Percentiles rank a stretch among this genome's conserved stretches.
phyloP scores from a whole-genome alignment of 1,139 yeast genomes.

The Geotrichum phurueaensis region DNA sequence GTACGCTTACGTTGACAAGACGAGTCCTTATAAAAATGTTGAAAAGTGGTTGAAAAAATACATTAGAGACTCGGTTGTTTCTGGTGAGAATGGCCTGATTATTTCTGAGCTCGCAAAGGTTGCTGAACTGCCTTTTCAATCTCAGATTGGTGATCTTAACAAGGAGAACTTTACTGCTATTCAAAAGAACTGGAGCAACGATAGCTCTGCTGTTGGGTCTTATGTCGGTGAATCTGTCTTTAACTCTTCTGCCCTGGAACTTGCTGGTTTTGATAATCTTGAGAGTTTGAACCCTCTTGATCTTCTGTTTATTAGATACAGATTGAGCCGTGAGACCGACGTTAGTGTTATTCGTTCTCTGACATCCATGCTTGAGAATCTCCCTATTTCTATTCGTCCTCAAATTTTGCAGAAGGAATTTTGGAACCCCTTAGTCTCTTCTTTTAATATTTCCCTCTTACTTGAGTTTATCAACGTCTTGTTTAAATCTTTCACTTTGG shows the following conservation, averaged over 20 bases:
- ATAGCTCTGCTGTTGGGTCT: neutral
- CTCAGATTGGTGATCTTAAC: neutral
- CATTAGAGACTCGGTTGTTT: slow-evolving; percentile 33
- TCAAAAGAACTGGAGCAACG: slow-evolving; percentile 6
- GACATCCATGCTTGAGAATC: neutral
- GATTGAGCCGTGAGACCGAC: slow-evolving; percentile 8
- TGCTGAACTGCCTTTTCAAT: slow-evolving; percentile 6
- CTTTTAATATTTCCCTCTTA: neutral
- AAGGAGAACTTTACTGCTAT: neutral
- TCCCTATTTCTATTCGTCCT: neutral
- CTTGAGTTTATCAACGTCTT: neutral
- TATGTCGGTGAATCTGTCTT: neutral
- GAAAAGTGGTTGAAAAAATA: slow-evolving; percentile 47
- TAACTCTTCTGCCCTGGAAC: neutral
- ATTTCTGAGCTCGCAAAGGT: slow-evolving; percentile 6
- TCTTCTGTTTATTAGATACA: slow-evolving; percentile 4
- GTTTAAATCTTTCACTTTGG: neutral
- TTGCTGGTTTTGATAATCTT: neutral
- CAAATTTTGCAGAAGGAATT: slow-evolving; percentile 7
- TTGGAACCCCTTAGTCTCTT: slow-evolving; percentile 1
- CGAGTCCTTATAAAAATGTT: slow-evolving; percentile 27
- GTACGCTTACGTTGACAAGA: slow-evolving; percentile 49
- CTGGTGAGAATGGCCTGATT: slow-evolving; percentile 22
- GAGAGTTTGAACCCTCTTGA: neutral
- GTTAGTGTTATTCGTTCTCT: neutral